A percentile compares a stretch with the other conserved stretches of the same genome.
Conservation (phyloP, 257 asterid species). For the Paraleonurus japonicus region DNA sequence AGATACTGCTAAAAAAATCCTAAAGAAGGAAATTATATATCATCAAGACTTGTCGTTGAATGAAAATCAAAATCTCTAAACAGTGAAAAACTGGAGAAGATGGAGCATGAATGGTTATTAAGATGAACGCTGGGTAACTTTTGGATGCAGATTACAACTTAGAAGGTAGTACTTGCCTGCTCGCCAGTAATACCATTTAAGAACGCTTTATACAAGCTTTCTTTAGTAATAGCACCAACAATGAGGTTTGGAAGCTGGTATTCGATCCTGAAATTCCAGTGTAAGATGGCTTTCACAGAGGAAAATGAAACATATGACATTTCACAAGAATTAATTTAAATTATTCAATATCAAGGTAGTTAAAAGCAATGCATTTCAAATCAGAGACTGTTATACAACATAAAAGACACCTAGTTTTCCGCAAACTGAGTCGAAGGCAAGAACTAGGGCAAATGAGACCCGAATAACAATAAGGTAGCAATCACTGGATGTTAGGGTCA, state of each 20-base stretch:
- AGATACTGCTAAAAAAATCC: not conserved
- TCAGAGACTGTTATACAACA: too few relatives aligned
- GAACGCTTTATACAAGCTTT: slow-evolving; percentile 91
- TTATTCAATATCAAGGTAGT: too few relatives aligned
- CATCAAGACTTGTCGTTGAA: not conserved
- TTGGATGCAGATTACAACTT: not conserved
- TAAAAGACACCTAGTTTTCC: too few relatives aligned
- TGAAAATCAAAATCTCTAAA: not conserved
- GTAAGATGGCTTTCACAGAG: slow-evolving; percentile 5
- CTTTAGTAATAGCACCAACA: slow-evolving; percentile 89
- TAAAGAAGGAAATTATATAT: not conserved
- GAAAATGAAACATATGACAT: not conserved
- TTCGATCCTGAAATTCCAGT: slow-evolving; percentile 69
- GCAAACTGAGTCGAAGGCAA: too few relatives aligned
- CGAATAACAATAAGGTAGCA: too few relatives aligned
- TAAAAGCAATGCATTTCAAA: too few relatives aligned
- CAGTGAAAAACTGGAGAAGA: not conserved
- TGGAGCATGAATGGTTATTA: not conserved
- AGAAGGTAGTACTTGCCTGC: slow-evolving; percentile 52
- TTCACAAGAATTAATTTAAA: not conserved
- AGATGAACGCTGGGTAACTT: not conserved
- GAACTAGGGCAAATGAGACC: too few relatives aligned
- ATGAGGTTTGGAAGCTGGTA: slow-evolving; percentile 98
- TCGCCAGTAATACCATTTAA: slow-evolving; percentile 83
- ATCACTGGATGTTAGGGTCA: too few relatives aligned